Percentiles rank a stretch among this genome's conserved stretches.
These are phyloP conservation scores for Ganoderma multipileum DNA, from an alignment of 1,284 basidiomycete genomes.

Conservation along the genomic window DNA sequence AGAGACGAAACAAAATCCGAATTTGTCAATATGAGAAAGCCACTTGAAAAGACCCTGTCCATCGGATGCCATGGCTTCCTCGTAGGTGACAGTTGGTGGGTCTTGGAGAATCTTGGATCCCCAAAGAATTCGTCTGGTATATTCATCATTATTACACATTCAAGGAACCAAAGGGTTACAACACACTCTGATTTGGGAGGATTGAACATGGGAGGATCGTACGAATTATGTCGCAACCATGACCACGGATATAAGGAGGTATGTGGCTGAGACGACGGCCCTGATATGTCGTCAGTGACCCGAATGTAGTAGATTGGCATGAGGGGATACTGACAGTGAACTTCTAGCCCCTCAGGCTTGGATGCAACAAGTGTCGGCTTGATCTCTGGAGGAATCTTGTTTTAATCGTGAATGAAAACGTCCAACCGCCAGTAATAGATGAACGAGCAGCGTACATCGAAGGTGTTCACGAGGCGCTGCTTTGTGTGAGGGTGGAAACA, in stretches of 20 bases:
- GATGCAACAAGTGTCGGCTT: constrained; percentile 67
- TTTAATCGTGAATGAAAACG: background rate
- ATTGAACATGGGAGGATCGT: constrained; percentile 63
- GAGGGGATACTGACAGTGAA: constrained; percentile 60
- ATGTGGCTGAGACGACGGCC: constrained; percentile 71
- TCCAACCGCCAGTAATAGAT: background rate
- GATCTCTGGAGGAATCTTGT: constrained; percentile 79
- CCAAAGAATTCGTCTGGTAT: constrained; percentile 78
- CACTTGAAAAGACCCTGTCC: constrained; percentile 81
- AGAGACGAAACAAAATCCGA: constrained; percentile 89
- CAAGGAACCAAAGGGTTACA: background rate
- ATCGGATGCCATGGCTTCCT: constrained; percentile 74
- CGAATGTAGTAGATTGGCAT: constrained; percentile 3
- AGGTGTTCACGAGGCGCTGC: constrained; percentile 89
- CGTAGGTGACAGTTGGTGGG: constrained; percentile 81
- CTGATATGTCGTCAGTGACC: constrained; percentile 40
- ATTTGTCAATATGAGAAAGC: constrained; percentile 82
- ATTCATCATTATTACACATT: background rate
- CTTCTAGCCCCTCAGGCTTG: constrained; percentile 70
- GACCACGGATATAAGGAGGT: constrained; percentile 86
- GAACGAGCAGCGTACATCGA: constrained; percentile 58
- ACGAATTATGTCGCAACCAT: constrained; percentile 80
- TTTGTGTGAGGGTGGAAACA: constrained; percentile 93
- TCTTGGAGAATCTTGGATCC: constrained; percentile 77
- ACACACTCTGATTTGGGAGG: constrained; percentile 50